Conservation (phyloP, 2,329 filamentous ascomycete species). For the Ophiostoma australiae region DNA sequence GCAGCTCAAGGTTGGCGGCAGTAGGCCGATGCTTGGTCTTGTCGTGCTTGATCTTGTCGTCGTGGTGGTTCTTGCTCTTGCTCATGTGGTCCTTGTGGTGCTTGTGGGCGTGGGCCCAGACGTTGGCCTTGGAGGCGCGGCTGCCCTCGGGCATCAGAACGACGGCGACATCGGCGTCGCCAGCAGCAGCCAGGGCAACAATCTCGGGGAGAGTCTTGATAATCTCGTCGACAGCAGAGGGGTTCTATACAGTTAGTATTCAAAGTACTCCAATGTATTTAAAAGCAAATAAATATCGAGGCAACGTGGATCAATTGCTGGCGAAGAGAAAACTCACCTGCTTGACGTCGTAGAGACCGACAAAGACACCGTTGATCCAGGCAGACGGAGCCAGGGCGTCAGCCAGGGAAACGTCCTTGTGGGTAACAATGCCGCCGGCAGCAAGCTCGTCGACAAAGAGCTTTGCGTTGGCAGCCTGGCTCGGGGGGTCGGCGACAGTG, state of each 20-base stretch:
- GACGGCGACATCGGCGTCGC: slow-evolving; percentile 53
- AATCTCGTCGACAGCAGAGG: slow-evolving; percentile 42
- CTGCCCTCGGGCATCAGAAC: slow-evolving; percentile 50
- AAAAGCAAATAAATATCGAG: too few species aligned
- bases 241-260: slow-evolving; percentile 34
- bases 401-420: slow-evolving; percentile 32
- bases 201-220: slow-evolving; percentile 44
- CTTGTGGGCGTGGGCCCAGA: slow-evolving; percentile 38
- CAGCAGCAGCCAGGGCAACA: slow-evolving; percentile 42
- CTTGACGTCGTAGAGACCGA: slow-evolving; percentile 42
- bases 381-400: slow-evolving; percentile 39
- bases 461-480: slow-evolving; percentile 40
- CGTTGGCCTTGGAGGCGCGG: slow-evolving; percentile 36
- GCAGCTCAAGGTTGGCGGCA: slow-evolving; percentile 33
- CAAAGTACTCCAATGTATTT: too few species aligned
- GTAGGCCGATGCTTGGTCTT: neutral
- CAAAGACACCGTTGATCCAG: slow-evolving; percentile 42
- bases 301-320: too few species aligned
- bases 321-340: slow-evolving; percentile 37
- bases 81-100: slow-evolving; percentile 9
- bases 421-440: slow-evolving; percentile 34
- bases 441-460: slow-evolving; percentile 41
- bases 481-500: slow-evolving; percentile 44
- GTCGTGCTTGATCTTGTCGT: neutral
- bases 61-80: slow-evolving; percentile 18